Conservation (phyloP, 78 protist species). For the Dictyostelium capitatum region DNA sequence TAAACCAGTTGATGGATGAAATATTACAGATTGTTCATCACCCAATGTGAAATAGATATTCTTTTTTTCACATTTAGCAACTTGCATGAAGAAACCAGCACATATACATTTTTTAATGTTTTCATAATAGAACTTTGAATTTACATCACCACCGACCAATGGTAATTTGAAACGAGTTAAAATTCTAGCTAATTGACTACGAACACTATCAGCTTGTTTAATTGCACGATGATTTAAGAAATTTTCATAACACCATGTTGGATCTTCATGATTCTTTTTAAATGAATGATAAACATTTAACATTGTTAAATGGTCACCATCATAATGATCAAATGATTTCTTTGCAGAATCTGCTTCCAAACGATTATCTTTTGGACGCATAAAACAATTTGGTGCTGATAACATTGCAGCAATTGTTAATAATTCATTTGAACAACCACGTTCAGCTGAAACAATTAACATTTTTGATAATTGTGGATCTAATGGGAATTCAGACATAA, state of each 20-base stretch:
- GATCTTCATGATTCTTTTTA: constrained; percentile 75
- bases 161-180: constrained; percentile 78
- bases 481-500: constrained; percentile 98
- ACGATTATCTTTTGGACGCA: constrained; percentile 94
- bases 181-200: constrained; percentile 94
- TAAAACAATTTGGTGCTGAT: constrained; percentile 91
- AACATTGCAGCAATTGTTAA: constrained; percentile 96
- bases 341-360: constrained; percentile 93
- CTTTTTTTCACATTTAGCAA: constrained; percentile 96
- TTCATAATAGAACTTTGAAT: constrained; percentile 84
- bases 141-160: constrained; percentile 79
- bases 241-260: constrained; percentile 90
- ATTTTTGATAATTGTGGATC: constrained; percentile 98
- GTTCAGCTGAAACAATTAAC: constrained; percentile 82
- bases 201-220: constrained; percentile 95
- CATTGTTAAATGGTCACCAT: constrained; percentile 99
- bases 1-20: constrained; percentile 98
- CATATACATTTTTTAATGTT: constrained; percentile 95
- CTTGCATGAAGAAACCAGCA: constrained; percentile 99
- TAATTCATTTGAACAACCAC: constrained; percentile 95
- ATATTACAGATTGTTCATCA: constrained; percentile 95
- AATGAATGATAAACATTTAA: constrained; percentile 98
- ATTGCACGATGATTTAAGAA: constrained; percentile 94
- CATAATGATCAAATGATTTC: constrained; percentile 93
- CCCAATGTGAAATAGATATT: constrained; percentile 97